Evolutionary conservation across 306 rosid species (phyloP).

Genomic region (Purshia tridentata): DNA sequence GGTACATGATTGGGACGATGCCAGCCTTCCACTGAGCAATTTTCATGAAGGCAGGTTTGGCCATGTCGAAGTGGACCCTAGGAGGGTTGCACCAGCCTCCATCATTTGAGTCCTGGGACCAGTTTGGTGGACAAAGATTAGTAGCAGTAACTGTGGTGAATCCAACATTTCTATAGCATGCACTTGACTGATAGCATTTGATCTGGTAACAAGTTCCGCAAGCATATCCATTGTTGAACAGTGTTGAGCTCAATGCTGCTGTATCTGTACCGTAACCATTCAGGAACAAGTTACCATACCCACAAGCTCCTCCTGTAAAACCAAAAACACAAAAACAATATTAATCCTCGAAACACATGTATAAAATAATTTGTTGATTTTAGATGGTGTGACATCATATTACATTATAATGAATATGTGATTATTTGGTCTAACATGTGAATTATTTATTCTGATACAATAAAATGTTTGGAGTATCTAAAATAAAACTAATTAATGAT

Average conservation of each 20-base stretch:
- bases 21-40: conserved; percentile 77
- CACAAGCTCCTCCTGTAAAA: conserved; percentile 79
- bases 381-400: too few relatives aligned
- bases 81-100: conserved; percentile 99
- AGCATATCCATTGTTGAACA: conserved; percentile 81
- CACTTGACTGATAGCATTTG: conserved; percentile 57
- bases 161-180: conserved; percentile 40
- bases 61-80: conserved; percentile 78
- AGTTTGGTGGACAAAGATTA: conserved; percentile 85
- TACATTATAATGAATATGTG: too few relatives aligned
- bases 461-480: too few relatives aligned
- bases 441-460: too few relatives aligned
- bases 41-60: conserved; percentile 91
- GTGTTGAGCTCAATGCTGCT: conserved; percentile 68
- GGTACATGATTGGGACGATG: conserved; percentile 70
- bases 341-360: too few relatives aligned
- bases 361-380: too few relatives aligned
- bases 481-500: too few relatives aligned
- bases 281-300: conserved; percentile 72
- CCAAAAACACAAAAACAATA: too few relatives aligned
- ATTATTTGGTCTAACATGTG: too few relatives aligned
- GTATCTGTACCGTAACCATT: conserved; percentile 84
- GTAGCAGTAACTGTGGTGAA: conserved; percentile 81
- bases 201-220: conserved; percentile 83
- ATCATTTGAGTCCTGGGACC: conserved; percentile 59